These are phyloP conservation scores for Globisporangium megalacanthum DNA, from an alignment of 352 stramenopile species.

Conservation along the genomic window DNA sequence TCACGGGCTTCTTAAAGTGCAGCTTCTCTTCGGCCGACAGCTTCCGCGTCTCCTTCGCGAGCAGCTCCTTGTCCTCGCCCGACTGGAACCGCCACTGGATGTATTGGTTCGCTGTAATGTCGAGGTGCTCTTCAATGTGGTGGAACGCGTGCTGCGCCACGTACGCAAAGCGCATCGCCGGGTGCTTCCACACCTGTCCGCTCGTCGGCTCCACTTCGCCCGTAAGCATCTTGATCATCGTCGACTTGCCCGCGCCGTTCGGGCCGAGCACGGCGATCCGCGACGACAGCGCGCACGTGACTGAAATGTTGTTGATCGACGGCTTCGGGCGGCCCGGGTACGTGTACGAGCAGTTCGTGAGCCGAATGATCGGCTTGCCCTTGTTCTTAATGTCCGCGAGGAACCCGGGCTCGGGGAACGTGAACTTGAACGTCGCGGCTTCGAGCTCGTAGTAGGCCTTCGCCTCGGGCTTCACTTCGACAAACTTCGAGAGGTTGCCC, in stretches of 20 bases:
- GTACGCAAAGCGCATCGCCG: slow-evolving; percentile 91
- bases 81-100: slow-evolving; percentile 97
- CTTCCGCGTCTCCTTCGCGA: slow-evolving; percentile 91
- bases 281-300: slow-evolving; percentile 87
- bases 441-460: slow-evolving; percentile 93
- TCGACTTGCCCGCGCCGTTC: slow-evolving; percentile 95
- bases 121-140: slow-evolving; percentile 96
- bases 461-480: slow-evolving; percentile 91
- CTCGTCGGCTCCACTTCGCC: slow-evolving; percentile 72
- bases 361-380: slow-evolving; percentile 89
- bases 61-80: slow-evolving; percentile 86
- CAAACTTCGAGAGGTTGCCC: slow-evolving; percentile 97
- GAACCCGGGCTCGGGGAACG: slow-evolving; percentile 92
- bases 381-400: slow-evolving; percentile 90
- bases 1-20: slow-evolving; percentile 91
- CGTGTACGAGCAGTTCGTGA: slow-evolving; percentile 85
- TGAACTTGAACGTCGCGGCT: slow-evolving; percentile 93
- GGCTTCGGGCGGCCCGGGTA: slow-evolving; percentile 83
- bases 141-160: slow-evolving; percentile 97
- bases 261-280: slow-evolving; percentile 81
- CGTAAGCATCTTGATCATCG: slow-evolving; percentile 93
- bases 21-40: slow-evolving; percentile 91
- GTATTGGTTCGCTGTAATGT: slow-evolving; percentile 93
- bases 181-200: slow-evolving; percentile 82
- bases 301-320: slow-evolving; percentile 88